A percentile compares a stretch with the other conserved stretches of the same genome.
phyloP scores from a whole-genome alignment of 179 eudicot genomes.

The Gypsophila paniculata region DNA sequence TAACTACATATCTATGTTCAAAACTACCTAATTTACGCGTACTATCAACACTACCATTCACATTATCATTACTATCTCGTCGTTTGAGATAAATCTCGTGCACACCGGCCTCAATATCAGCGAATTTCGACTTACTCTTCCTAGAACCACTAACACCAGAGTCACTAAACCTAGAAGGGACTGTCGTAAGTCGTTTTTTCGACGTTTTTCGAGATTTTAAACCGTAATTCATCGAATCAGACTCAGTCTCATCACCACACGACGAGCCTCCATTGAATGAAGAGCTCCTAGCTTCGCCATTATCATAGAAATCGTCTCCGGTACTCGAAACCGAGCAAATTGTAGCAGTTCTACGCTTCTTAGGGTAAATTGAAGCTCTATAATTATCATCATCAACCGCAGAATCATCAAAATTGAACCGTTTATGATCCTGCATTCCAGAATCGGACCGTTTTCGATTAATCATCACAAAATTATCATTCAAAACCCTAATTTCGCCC shows the following conservation, averaged over 20 bases:
- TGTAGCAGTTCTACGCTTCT: conserved; percentile 36
- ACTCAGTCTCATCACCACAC: conserved; percentile 33
- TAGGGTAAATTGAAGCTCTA: conserved; percentile 27
- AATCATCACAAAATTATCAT: conserved; percentile 30
- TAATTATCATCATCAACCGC: conserved; percentile 28
- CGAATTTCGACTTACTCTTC: conserved; percentile 37
- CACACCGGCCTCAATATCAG: conserved; percentile 31
- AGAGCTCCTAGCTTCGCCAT: conserved; percentile 28
- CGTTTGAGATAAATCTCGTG: conserved; percentile 37
- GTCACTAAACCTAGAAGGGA: conserved; percentile 54
- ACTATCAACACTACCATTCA: conserved; percentile 11
- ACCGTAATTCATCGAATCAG: conserved; percentile 23
- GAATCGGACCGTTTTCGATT: conserved; percentile 29
- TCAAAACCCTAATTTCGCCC: conserved; percentile 31
- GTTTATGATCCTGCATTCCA: conserved; percentile 52
- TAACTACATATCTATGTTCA: conserved; percentile 22
- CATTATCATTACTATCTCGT: conserved; percentile 24
- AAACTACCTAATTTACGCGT: conserved; percentile 16
- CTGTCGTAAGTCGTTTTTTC: conserved; percentile 47
- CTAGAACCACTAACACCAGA: conserved; percentile 30
- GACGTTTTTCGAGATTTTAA: conserved; percentile 15
- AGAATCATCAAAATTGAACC: conserved; percentile 37
- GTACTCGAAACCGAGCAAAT: conserved; percentile 18
- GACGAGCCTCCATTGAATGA: conserved; percentile 33
- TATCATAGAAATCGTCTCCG: conserved; percentile 17